These are phyloP conservation scores for Cladosporium cucumerinum DNA, from an alignment of 2,329 filamentous ascomycete species.

Conservation along the genomic window DNA sequence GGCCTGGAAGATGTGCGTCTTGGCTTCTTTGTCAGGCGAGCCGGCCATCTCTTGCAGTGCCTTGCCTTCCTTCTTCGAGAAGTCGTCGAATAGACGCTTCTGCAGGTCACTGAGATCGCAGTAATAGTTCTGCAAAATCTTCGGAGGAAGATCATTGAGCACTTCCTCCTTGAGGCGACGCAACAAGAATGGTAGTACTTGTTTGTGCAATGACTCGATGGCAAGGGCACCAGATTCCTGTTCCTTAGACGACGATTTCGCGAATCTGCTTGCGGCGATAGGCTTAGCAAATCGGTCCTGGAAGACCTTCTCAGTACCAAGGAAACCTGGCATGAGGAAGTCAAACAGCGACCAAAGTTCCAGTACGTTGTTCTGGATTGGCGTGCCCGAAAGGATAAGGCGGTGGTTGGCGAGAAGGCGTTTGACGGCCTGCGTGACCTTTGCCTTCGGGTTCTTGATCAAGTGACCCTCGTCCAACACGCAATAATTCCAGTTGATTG, in stretches of 20 bases:
- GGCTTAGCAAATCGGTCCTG: constrained; percentile 92
- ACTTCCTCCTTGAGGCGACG: constrained; percentile 97
- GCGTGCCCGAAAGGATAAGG: constrained; percentile 91
- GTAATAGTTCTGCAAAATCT: constrained; percentile 99
- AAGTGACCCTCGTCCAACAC: constrained; percentile 96
- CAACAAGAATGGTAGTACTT: constrained; percentile 92
- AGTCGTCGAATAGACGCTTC: constrained; percentile 93
- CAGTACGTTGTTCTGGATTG: constrained; percentile 95
- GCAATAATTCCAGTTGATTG: constrained; percentile 93
- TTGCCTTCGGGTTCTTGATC: constrained; percentile 98
- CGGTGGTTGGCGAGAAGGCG: constrained; percentile 85
- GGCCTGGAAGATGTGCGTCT: constrained; percentile 98
- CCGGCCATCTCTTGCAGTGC: constrained; percentile 80
- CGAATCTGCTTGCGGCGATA: constrained; percentile 89
- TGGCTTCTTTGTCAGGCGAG: constrained; percentile 83
- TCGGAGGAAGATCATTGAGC: constrained; percentile 89
- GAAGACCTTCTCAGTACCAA: constrained; percentile 96
- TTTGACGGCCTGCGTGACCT: constrained; percentile 92
- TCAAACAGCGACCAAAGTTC: constrained; percentile 98
- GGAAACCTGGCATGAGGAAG: constrained; percentile 97
- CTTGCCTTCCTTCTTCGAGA: constrained; percentile 88
- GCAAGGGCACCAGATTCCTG: constrained; percentile 95
- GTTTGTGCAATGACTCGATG: constrained; percentile 97
- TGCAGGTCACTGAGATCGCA: constrained; percentile 95
- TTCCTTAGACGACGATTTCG: constrained; percentile 96